Conservation (phyloP, 352 stramenopile species). For the Phytophthora tentaculata region DNA sequence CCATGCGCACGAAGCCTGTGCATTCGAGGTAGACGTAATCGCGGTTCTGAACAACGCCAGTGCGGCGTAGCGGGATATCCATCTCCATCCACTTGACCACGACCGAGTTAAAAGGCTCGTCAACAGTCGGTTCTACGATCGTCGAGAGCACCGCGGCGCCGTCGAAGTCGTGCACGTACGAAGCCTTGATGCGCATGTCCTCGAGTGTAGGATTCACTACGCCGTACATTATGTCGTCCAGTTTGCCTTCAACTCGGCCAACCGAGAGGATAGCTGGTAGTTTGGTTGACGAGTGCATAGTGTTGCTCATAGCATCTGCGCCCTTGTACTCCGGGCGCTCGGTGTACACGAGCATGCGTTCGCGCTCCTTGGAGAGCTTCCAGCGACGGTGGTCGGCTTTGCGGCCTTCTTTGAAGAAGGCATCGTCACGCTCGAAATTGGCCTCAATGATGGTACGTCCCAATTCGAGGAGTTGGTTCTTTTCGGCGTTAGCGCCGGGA, state of each 20-base stretch:
- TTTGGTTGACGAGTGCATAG: conserved; percentile 20
- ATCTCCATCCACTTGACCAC: conserved; percentile 51
- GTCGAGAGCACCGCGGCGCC: conserved; percentile 36
- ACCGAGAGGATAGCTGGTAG: conserved; percentile 40
- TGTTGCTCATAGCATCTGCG: conserved; percentile 27
- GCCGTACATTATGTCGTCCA: conserved; percentile 50
- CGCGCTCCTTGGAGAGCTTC: conserved; percentile 44
- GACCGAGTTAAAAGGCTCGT: conserved; percentile 36
- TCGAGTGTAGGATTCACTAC: conserved; percentile 40
- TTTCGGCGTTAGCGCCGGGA: conserved; percentile 38
- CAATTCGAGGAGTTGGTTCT: conserved; percentile 39
- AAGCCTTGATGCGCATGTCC: no score
- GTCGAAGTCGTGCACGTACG: conserved; percentile 39
- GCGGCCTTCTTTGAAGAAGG: conserved; percentile 33
- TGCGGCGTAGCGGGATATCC: conserved; percentile 37
- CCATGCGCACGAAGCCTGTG: conserved; percentile 46
- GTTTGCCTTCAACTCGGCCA: conserved; percentile 31
- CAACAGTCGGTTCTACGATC: conserved; percentile 30
- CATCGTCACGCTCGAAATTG: conserved; percentile 40
- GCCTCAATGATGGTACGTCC: conserved; percentile 39
- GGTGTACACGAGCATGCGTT: conserved; percentile 41
- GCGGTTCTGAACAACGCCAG: conserved; percentile 50
- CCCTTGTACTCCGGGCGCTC: conserved; percentile 35
- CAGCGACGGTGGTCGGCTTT: conserved; percentile 29
- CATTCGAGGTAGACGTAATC: conserved; percentile 67